A percentile compares a stretch with the other conserved stretches of the same genome.
Evolutionary conservation across 179 eudicot genomes (phyloP).

Genomic region (Heliamphora pulchella): DNA sequence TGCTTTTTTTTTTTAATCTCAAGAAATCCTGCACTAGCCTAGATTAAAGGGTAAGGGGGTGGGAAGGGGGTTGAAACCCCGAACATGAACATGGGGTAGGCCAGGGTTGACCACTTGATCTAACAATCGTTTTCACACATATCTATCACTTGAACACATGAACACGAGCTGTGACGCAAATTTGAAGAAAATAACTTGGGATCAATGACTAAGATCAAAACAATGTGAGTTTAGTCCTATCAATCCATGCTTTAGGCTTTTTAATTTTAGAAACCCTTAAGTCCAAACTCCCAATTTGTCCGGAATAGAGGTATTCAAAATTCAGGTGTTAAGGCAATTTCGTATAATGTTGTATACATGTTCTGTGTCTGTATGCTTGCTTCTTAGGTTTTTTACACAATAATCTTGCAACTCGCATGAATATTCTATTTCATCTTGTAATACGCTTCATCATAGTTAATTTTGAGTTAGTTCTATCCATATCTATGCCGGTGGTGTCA

Average conservation of each 20-base stretch:
- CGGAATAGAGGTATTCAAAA: not conserved
- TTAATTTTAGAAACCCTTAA: not conserved
- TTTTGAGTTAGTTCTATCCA: not conserved
- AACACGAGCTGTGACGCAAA: not conserved
- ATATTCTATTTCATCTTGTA: not conserved
- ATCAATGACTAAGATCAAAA: not conserved
- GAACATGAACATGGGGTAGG: too few relatives aligned
- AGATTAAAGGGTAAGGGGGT: too few relatives aligned
- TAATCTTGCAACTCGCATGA: not conserved
- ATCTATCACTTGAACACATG: not conserved
- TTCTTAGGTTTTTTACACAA: not conserved
- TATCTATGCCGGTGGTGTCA: not conserved
- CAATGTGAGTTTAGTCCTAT: not conserved
- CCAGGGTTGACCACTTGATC: too few relatives aligned
- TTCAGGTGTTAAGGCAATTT: not conserved
- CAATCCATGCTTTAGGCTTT: not conserved
- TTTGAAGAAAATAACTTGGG: not conserved
- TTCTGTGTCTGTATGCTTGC: not conserved
- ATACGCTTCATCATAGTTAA: not conserved
- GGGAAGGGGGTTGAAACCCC: too few relatives aligned
- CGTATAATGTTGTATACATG: not conserved
- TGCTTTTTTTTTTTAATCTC: too few relatives aligned
- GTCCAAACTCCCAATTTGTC: not conserved
- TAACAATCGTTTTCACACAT: not conserved
- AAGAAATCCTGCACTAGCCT: too few relatives aligned